These are phyloP conservation scores for Haplosporangium sp. DNA, from an alignment of 371 early-diverging fungal species.

Conservation along the genomic window DNA sequence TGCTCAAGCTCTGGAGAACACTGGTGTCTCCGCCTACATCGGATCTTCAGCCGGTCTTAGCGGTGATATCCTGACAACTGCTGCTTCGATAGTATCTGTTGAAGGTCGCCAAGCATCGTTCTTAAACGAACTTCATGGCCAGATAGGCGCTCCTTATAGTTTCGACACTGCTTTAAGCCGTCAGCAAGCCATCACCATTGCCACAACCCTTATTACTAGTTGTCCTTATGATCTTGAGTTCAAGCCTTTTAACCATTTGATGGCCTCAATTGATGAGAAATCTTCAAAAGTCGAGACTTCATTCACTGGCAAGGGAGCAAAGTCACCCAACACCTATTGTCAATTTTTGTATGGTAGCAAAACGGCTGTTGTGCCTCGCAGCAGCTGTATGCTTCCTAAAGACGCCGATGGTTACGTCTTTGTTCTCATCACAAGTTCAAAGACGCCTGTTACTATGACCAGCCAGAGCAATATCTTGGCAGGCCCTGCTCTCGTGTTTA, in stretches of 20 bases:
- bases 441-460: slow-evolving; percentile 7
- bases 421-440: slow-evolving; percentile 20
- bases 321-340: slow-evolving; percentile 13
- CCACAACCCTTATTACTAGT: slow-evolving; percentile 18
- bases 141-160: slow-evolving; percentile 12
- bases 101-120: slow-evolving; percentile 34
- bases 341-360: slow-evolving; percentile 34
- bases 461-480: slow-evolving; percentile 23
- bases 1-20: slow-evolving; percentile 59
- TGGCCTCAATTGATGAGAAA: background rate
- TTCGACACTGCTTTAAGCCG: slow-evolving; percentile 29
- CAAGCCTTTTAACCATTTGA: slow-evolving; percentile 23
- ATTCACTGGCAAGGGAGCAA: slow-evolving; percentile 6
- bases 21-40: slow-evolving; percentile 62
- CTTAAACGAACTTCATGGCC: slow-evolving; percentile 21
- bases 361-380: slow-evolving; percentile 12
- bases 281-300: background rate
- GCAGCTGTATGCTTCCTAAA: slow-evolving; percentile 21
- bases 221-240: slow-evolving; percentile 23
- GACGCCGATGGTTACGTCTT: slow-evolving; percentile 29
- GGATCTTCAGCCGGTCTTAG: slow-evolving; percentile 43
- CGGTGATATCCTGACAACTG: slow-evolving; percentile 19
- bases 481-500: slow-evolving; percentile 38
- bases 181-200: slow-evolving; percentile 16
- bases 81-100: slow-evolving; percentile 24